A percentile compares a stretch with the other conserved stretches of the same genome.
These are phyloP conservation scores for Chlorencoelia australis DNA, from an alignment of 2,329 filamentous ascomycete genomes.

Conservation along the genomic window DNA sequence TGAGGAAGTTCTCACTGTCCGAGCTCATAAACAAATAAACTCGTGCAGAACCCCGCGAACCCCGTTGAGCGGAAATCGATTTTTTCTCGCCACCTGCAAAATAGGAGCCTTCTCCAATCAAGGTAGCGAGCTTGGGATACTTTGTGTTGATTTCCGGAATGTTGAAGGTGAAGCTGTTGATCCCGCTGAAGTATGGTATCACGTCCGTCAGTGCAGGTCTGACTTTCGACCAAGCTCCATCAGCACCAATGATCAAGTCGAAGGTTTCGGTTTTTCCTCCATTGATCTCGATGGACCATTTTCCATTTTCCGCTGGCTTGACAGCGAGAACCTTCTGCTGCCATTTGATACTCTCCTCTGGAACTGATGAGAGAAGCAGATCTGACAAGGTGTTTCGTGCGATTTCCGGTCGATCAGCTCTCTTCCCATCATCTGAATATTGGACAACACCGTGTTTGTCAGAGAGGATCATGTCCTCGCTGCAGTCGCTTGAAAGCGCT, in stretches of 20 bases:
- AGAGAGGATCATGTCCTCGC: constrained; percentile 30
- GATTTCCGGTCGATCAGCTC: constrained; percentile 18
- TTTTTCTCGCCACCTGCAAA: constrained; percentile 4
- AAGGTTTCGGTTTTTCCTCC: constrained; percentile 13
- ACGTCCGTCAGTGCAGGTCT: constrained; percentile 22
- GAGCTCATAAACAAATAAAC: constrained; percentile 12
- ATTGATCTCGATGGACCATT: constrained; percentile 5
- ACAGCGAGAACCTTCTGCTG: constrained; percentile 6
- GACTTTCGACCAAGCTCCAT: constrained; percentile 32
- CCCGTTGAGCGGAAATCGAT: constrained; percentile 10
- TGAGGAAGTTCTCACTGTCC: constrained; percentile 1
- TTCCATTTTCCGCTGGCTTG: background rate
- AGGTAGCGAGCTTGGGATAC: constrained; percentile 6
- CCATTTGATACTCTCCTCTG: constrained; percentile 17
- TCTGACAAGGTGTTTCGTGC: constrained; percentile 18
- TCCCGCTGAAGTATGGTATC: constrained; percentile 14
- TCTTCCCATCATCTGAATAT: constrained; percentile 16
- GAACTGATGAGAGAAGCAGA: constrained; percentile 16
- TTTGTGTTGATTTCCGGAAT: constrained; percentile 7
- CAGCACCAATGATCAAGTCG: constrained; percentile 35
- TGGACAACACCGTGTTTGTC: constrained; percentile 24
- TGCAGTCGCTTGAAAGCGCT: constrained; percentile 33
- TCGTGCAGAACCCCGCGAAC: constrained; percentile 6
- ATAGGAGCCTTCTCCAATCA: constrained; percentile 12
- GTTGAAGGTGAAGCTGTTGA: constrained; percentile 12